Base-by-base conservation (phyloP, 805 yeast species). In the Sporopachydermia lactativora region DNA sequence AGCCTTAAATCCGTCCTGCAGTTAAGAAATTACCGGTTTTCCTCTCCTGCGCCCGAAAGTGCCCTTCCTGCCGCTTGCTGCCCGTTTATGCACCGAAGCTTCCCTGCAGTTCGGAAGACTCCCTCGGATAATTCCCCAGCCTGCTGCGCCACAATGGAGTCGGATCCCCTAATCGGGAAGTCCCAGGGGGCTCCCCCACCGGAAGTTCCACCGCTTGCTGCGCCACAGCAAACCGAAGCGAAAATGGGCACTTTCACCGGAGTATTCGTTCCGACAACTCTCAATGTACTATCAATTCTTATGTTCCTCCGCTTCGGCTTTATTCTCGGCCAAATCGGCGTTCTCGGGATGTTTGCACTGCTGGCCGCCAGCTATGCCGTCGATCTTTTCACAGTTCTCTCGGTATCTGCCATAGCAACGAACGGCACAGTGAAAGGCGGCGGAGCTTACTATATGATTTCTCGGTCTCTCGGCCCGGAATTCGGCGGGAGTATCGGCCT, bases 341-440 rank as follows among this genome's bases (percentile, higher is more conserved):
- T 89, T 4, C 41, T 81, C 14, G 96, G 96, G 3, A 68, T 94
- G 3, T 50, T 86, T 17, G 59, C 73, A 1, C 60, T 89, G 17
- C 62, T 92, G 34, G 41, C 78, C 2, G 55, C 85, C 56, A 81
- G 95, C 38, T 92, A 88, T 55, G 54, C 75, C 3, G 85, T 92
- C 46, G 81, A 89, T 54, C 64, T 85, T 4, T 64, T 92, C 42
- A 92, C 98, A 0, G 84, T 94, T 0, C 60, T 92, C 48, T 83
- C 95, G 15, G 77, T 92, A 43, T 82, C 95, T 41, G 98, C 98
- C 1, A 92, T 92, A 45, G 85, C 96, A 2, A 92, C 99, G 2
- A 92, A 92, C 54, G 99, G 99, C 16, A 85, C 94, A 0, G 97
- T 92, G 2, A 74, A 86, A 49, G 97, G 97, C 13, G 99, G 99